Evolutionary conservation across 1,284 basidiomycete species (phyloP), one percentile per base, ranked within the genome.

Genomic region (Tranzscheliella williamsii): DNA sequence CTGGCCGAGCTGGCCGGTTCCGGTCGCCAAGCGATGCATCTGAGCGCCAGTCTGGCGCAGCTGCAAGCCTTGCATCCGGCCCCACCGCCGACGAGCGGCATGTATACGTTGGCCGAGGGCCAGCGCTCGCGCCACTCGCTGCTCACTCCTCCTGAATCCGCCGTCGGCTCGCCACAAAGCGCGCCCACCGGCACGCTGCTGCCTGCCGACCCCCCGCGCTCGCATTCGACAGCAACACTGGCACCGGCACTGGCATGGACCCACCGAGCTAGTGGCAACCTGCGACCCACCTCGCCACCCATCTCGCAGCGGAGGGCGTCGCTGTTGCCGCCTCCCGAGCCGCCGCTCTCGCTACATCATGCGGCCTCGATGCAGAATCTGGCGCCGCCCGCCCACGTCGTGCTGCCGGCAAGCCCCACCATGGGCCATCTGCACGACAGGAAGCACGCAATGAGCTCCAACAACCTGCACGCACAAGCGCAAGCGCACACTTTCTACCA

Each of bases 381-480:
- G 4, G 34, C 20, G 6, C n/a, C 32, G 27, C 26, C 38, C 13
- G 38, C 34, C 3, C 42, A 38, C 5, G 40, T 44, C 24, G 43
- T 58, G 54, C 35, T 51, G 5, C 20, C 37, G 4, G 16, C 42
- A 27, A 40, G 42, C 32, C 44, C 32, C 23, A 34, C 24, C 11
- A 20, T 23, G 24, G 26, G 33, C 21, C 22, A 15, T 11, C 29
- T 21, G 5, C 31, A 31, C 20, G 47, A 48, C n/a, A 34, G 51
- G 9, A 32, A 41, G 1, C 38, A 55, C 15, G 47, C 52, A 38
- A 55, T 62, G 52, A 62, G 58, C 46, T 55, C 48, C 51, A 62
- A 47, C 4, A 55, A 51, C 21, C 31, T 62, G 3, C 47, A 47
- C 23, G 58, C 58, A 7, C 58, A 62, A 24, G 58, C 51, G 15